Percentiles rank a stretch among this genome's conserved stretches.
phyloP scores from a whole-genome alignment of 371 early-diverging fungal genomes.

The Capillidium rhysosporum region DNA sequence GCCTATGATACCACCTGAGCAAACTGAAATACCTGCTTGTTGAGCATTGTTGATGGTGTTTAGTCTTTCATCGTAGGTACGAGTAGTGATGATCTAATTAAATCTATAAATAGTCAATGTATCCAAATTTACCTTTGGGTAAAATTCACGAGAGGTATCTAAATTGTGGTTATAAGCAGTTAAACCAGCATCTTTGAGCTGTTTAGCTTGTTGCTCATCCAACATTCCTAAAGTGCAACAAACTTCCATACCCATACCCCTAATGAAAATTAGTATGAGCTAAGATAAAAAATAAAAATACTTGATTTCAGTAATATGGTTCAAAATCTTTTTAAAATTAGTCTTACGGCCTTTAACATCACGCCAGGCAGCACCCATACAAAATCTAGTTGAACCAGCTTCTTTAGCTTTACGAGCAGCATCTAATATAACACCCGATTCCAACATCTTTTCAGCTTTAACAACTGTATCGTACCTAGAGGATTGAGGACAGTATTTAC shows the following conservation, averaged over 20 bases:
- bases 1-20: conserved; percentile 79
- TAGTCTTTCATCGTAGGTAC: conserved; percentile 63
- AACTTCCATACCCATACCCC: conserved; percentile 79
- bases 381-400: conserved; percentile 57
- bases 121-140: conserved; percentile 32
- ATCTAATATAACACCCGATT: conserved; percentile 43
- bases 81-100: conserved; percentile 51
- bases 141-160: conserved; percentile 66
- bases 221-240: conserved; percentile 81
- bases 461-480: conserved; percentile 50
- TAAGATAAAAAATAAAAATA: conserved; percentile 15
- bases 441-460: conserved; percentile 51
- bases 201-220: conserved; percentile 47
- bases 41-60: conserved; percentile 54
- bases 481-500: conserved; percentile 72
- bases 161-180: conserved; percentile 85
- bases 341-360: conserved; percentile 62
- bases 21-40: conserved; percentile 68
- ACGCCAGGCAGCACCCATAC: conserved; percentile 80
- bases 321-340: conserved; percentile 60
- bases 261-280: conserved; percentile 9
- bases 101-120: no score
- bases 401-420: conserved; percentile 64
- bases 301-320: conserved; percentile 62
- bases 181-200: conserved; percentile 63